Conservation (phyloP, 352 stramenopile genomes). For the Phytophthora cryptogea region DNA sequence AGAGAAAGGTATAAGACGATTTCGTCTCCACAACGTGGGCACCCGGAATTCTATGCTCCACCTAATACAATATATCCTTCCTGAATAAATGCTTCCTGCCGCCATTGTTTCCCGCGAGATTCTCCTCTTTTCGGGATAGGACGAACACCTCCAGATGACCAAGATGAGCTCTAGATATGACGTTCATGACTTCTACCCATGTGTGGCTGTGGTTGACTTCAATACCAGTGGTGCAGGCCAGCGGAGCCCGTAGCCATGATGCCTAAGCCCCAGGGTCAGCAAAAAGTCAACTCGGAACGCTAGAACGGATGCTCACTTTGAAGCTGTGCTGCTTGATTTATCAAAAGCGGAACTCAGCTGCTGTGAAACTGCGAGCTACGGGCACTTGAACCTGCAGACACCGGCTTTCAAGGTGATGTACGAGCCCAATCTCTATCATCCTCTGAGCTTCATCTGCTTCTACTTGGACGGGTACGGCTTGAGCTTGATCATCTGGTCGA, state of each 20-base stretch:
- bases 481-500: conserved; percentile 54
- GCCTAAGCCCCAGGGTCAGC: too few relatives aligned
- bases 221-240: conserved; percentile 8
- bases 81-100: conserved; percentile 3
- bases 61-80: conserved; percentile 19
- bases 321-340: not conserved
- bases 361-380: not conserved
- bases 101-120: conserved; percentile 6
- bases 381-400: not conserved
- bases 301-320: not conserved
- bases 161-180: conserved; percentile 7
- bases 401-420: not conserved
- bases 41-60: not conserved
- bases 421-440: not conserved
- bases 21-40: not conserved
- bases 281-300: too few relatives aligned
- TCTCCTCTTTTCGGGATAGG: not conserved
- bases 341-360: not conserved
- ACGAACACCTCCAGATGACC: conserved; percentile 1
- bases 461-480: conserved; percentile 40
- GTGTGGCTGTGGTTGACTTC: conserved; percentile 17
- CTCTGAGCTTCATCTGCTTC: not conserved
- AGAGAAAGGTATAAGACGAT: conserved; percentile 4
- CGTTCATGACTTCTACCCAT: not conserved
- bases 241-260: not conserved